Evolutionary conservation across 176 grass and related monocot species (phyloP), one percentile per base, ranked within the genome.

Genomic region (Avena insularis): DNA sequence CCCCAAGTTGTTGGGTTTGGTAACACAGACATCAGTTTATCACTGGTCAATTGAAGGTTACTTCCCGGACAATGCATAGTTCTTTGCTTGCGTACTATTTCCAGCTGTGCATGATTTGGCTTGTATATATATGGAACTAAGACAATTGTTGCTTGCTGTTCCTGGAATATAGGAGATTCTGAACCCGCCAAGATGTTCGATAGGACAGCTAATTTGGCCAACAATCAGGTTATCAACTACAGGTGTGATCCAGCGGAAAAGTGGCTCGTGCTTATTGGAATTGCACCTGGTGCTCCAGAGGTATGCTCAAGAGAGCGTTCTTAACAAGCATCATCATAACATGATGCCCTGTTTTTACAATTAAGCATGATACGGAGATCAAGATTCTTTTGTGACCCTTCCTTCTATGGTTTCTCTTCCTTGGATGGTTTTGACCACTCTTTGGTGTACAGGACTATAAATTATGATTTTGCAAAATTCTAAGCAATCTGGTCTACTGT

Each of bases 181-280:
- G 96, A 98, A 79, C 96, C 96, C 7, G 21, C 64, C 88, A 98
- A 98, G 88, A 92, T 98, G 92, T 98, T 98, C 75, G 96, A 98
- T 86, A 89, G 96, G 86, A 92, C 96, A 31, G 92, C 90, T 80
- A 98, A 98, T 88, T 83, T 98, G 86, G 82, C 92, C 23, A 98
- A 95, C 53, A 98, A 98, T 87, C 92, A 95, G 88, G 95, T 98
- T 77, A 98, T 98, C 81, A 98, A 98, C 74, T 95, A 98, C 68
- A 87, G 93, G 45, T 98, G 93, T 82, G 96, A 98, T 48, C 88
- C 91, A 33, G 38, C 84, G 9, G 96, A 98, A 59, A 98, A 98
- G 90, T 95, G 96, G 96, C 88, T 98, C 31, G 96, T 95, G 35
- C 92, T 98, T 65, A 95, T 98, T 88, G 93, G 96, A 94, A 94